These are phyloP conservation scores for Phlebopus sp. DNA, from an alignment of 1,284 basidiomycete genomes.

Conservation along the genomic window DNA sequence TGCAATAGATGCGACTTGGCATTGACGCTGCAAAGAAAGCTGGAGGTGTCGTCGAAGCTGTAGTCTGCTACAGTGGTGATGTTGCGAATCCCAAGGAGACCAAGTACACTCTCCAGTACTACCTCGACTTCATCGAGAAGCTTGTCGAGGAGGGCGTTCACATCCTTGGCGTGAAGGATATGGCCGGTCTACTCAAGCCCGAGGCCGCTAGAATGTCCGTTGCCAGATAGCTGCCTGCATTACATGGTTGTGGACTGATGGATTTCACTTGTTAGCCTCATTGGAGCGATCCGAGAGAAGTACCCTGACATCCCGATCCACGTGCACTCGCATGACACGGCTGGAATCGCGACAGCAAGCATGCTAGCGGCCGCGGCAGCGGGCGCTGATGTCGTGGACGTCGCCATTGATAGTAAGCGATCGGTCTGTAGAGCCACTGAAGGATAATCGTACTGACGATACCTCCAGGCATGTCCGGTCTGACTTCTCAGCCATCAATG, in stretches of 20 bases:
- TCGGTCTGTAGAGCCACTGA: background rate
- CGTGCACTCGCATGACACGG: conserved; percentile 99
- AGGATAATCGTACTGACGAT: conserved; percentile 9
- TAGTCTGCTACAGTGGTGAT: conserved; percentile 99
- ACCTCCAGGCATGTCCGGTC: conserved; percentile 88
- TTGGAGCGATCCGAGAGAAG: conserved; percentile 92
- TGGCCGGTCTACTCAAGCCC: conserved; percentile 98
- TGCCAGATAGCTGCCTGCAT: conserved; percentile 3
- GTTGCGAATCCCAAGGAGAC: conserved; percentile 93
- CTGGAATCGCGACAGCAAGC: conserved; percentile 94
- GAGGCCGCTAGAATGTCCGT: conserved; percentile 84
- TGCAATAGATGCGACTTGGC: conserved; percentile 81
- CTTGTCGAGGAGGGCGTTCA: conserved; percentile 96
- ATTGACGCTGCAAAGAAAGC: conserved; percentile 99
- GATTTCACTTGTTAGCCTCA: conserved; percentile 53
- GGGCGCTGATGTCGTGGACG: conserved; percentile 97
- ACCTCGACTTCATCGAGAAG: conserved; percentile 93
- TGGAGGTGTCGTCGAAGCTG: conserved; percentile 96
- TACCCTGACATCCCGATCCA: conserved; percentile 99
- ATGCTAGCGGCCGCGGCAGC: conserved; percentile 97
- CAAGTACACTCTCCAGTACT: conserved; percentile 98
- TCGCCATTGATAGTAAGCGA: conserved; percentile 91
- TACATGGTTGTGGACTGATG: conserved; percentile 3
- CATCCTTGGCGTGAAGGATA: conserved; percentile 98
- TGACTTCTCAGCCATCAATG: conserved; percentile 99